Evolutionary conservation across 2,329 filamentous ascomycete genomes (phyloP), one percentile per base, ranked within the genome.

Genomic region (Fonsecaea erecta): DNA sequence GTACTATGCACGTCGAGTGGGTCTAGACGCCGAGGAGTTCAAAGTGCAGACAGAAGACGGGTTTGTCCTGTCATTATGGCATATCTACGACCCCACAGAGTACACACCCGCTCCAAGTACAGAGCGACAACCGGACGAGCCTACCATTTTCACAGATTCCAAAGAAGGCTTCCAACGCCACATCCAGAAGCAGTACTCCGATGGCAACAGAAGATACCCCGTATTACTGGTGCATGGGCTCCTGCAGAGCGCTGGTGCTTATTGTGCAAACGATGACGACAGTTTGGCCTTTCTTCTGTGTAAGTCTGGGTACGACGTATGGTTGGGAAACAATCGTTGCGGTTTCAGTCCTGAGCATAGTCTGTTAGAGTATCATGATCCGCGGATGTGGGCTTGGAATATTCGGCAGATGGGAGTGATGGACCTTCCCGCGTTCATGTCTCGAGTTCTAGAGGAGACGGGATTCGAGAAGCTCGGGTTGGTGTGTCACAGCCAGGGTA

Each of bases 351-450:
- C 94, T 0, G 85, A 88, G 69, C 94, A 98, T 74, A 85, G 83
- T 1, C 78, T 88, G 24, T 84, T 97, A 43, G 78, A 86, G 1
- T 88, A 90, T 70, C 80, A 81, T 2, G 94, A 98, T 74, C 93
- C 94, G 1, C 86, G 93, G 32, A 96, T 97, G 91, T 97, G 94
- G 94, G 88, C 89, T 46, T 98, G 94, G 94, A 96, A 96, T 70
- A 96, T 97, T 62, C 87, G 91, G 0, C 92, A 97, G 74, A 96
- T 97, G 90, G 94, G 93, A 2, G 89, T 93, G 0, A 87, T 96
- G 74, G 94, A 98, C 74, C 83, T 98, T 2, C 85, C 93, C 0
- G 93, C 93, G 0, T 83, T 97, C 35, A 85, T 90, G 1, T 91
- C 90, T 0, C 87, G 91, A 5, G 91, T 97, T 0, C 83, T 97